Evolutionary conservation across 1,284 basidiomycete genomes (phyloP).

Genomic region (Cutaneotrichosporon cutaneum): DNA sequence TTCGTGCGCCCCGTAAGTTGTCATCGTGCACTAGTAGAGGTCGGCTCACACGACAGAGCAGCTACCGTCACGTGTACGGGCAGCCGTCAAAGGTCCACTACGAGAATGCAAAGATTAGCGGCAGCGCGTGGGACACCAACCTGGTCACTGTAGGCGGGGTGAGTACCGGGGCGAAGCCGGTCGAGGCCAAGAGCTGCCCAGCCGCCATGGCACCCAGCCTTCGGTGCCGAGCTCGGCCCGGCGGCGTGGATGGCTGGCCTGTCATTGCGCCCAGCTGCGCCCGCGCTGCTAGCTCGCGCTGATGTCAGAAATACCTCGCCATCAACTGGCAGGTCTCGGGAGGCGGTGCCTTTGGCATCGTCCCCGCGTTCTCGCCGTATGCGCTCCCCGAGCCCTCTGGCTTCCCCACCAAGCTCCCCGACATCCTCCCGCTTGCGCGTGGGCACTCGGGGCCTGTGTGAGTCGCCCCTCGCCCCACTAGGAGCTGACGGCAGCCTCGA

Average conservation of each 20-base stretch:
- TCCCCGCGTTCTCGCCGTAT: conserved; percentile 79
- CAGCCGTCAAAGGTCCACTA: conserved; percentile 75
- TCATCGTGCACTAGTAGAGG: background rate
- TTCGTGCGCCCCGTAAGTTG: conserved; percentile 58
- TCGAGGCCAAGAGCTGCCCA: background rate
- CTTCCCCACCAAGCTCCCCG: conserved; percentile 79
- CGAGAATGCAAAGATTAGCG: conserved; percentile 88
- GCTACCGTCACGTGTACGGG: conserved; percentile 82
- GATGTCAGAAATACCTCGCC: conserved; percentile 42
- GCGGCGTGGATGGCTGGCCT: conserved; percentile 1
- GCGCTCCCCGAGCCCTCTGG: conserved; percentile 55
- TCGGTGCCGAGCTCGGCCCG: background rate
- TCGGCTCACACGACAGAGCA: conserved; percentile 49
- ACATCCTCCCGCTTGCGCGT: conserved; percentile 86
- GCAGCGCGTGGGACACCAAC: conserved; percentile 95
- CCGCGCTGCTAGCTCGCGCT: too few relatives aligned
- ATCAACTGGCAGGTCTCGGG: conserved; percentile 95
- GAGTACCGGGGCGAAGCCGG: conserved; percentile 39
- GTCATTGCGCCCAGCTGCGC: too few relatives aligned
- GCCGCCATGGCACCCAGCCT: background rate
- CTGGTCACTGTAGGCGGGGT: conserved; percentile 82
- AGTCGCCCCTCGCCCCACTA: background rate
- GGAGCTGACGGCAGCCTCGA: conserved; percentile 67
- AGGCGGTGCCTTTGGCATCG: conserved; percentile 86
- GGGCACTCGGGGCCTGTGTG: conserved; percentile 59